Evolutionary conservation across 352 stramenopile species (phyloP).

Genomic region (Aphanomyces euteiches): DNA sequence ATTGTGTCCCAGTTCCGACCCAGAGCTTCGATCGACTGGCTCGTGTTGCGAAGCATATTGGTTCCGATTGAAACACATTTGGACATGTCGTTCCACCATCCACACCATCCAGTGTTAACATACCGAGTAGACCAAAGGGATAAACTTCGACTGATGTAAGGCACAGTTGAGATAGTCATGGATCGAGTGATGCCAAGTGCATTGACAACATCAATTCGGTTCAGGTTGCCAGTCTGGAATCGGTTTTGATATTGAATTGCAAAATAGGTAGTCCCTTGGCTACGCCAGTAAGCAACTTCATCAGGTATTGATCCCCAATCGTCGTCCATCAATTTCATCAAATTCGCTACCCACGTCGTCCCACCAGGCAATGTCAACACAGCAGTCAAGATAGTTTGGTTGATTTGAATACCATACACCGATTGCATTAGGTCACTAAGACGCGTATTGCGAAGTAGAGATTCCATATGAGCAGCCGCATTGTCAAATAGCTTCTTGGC

Average conservation of each 20-base stretch:
- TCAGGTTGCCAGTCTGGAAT: background rate
- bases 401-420: background rate
- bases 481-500: background rate
- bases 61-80: background rate
- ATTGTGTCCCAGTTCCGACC: slow-evolving; percentile 20
- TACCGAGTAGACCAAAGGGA: slow-evolving; percentile 9
- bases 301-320: background rate
- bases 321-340: background rate
- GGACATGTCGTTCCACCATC: slow-evolving; percentile 21
- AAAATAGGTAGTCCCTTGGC: background rate
- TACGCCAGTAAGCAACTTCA: background rate
- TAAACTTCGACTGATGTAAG: background rate
- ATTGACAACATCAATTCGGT: background rate
- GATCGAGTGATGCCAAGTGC: background rate
- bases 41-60: background rate
- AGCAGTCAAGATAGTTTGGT: background rate
- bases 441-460: background rate
- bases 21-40: slow-evolving; percentile 8
- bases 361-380: background rate
- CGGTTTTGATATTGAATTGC: slow-evolving; percentile 5
- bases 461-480: slow-evolving; percentile 5
- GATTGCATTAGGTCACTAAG: background rate
- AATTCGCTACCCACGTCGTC: background rate
- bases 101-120: slow-evolving; percentile 5
- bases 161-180: background rate